A percentile compares a stretch with the other conserved stretches of the same genome.
Conservation (phyloP, 176 grass and related monocot genomes). For the Neostapfia colusana region DNA sequence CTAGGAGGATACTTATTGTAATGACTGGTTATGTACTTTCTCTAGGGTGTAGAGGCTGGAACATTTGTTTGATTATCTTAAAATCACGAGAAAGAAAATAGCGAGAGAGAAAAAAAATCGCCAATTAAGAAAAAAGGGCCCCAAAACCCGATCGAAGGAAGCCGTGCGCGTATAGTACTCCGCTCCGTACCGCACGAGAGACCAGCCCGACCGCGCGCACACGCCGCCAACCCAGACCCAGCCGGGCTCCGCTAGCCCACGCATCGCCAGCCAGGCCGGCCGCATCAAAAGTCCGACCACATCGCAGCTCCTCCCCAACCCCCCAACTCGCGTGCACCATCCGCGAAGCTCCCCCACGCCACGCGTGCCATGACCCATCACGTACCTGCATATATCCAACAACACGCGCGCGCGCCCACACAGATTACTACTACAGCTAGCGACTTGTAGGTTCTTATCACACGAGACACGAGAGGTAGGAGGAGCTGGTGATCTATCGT, state of each 20-base stretch:
- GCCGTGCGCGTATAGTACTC: constrained; percentile 1
- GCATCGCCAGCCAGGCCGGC: constrained; percentile 30
- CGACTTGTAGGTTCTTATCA: neutral
- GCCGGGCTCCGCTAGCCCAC: constrained; percentile 14
- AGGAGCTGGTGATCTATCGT: neutral
- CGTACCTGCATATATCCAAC: constrained; percentile 6
- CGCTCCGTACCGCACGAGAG: neutral
- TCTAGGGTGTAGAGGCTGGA: too few relatives aligned
- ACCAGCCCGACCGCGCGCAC: constrained; percentile 24
- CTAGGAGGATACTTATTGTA: too few relatives aligned
- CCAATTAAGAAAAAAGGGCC: neutral
- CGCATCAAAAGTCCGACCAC: constrained; percentile 24
- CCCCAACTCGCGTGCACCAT: constrained; percentile 24
- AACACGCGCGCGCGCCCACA: constrained; percentile 2
- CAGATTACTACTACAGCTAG: neutral
- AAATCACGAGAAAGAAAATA: too few relatives aligned
- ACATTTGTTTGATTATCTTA: too few relatives aligned
- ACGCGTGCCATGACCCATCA: neutral
- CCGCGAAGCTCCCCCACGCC: constrained; percentile 34
- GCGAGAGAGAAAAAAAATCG: neutral
- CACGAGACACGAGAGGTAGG: neutral
- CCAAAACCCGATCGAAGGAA: neutral
- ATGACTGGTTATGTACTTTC: too few relatives aligned
- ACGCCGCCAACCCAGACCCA: constrained; percentile 50
- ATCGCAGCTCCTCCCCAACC: constrained; percentile 37